phyloP scores from a whole-genome alignment of 1,284 basidiomycete species.

The Apiotrichum gracile region DNA sequence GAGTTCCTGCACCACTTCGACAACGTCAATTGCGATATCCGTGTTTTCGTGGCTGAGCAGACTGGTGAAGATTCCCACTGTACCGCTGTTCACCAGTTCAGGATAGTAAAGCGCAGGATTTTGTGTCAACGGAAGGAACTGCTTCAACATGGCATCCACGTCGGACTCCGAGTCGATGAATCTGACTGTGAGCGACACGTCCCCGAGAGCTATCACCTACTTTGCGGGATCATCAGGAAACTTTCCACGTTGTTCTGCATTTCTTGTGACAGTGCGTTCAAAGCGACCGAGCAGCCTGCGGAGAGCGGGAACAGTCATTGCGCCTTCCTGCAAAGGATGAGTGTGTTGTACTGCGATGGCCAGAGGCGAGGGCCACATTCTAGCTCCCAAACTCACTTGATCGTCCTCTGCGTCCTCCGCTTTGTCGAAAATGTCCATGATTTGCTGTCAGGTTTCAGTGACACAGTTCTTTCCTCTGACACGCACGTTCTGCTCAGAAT shows the following conservation, averaged over 20 bases:
- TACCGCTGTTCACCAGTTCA: slow-evolving; percentile 73
- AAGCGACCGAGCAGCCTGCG: slow-evolving; percentile 72
- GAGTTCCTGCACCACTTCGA: slow-evolving; percentile 86
- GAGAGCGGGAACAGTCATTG: slow-evolving; percentile 61
- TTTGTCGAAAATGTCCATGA: slow-evolving; percentile 68
- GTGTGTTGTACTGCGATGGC: too few relatives aligned
- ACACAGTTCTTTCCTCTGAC: too few relatives aligned
- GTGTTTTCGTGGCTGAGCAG: slow-evolving; percentile 87
- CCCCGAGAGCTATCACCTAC: slow-evolving; percentile 51
- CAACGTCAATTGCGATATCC: slow-evolving; percentile 86
- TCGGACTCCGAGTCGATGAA: slow-evolving; percentile 99
- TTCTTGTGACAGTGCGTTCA: slow-evolving; percentile 83
- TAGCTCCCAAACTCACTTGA: too few relatives aligned
- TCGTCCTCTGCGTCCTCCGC: slow-evolving; percentile 60
- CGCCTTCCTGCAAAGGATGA: slow-evolving; percentile 2
- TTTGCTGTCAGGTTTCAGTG: slow-evolving; percentile 33
- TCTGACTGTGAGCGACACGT: slow-evolving; percentile 48
- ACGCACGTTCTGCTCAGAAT: slow-evolving; percentile 81
- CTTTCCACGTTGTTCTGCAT: slow-evolving; percentile 89
- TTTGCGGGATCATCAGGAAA: slow-evolving; percentile 83
- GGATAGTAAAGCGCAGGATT: slow-evolving; percentile 77
- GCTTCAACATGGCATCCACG: slow-evolving; percentile 78
- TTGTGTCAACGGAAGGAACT: slow-evolving; percentile 82
- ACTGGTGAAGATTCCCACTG: slow-evolving; percentile 62
- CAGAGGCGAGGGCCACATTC: too few relatives aligned